Base-by-base conservation (phyloP, 129 eudicot species). In the Silybum marianum region DNA sequence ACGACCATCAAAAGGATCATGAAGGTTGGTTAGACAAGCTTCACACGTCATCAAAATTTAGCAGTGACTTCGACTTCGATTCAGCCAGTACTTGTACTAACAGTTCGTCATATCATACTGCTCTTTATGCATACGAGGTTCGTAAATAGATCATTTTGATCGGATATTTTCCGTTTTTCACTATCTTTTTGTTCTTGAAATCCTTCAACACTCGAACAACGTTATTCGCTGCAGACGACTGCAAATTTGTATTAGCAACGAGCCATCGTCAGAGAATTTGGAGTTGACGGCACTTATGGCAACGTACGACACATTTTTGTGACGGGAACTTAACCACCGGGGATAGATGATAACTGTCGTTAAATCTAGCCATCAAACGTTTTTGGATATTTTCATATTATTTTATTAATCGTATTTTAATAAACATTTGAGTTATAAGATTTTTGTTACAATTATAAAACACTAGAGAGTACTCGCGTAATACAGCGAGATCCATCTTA, bases 1-100 rank as follows among this genome's bases (percentile, higher is more conserved):
- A 72, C 48, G 54, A 12, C 48, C 84, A 72, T 68, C 26, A 80
- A 73, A 83, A 80, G 80, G 82, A 22, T 25, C 91, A 81, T 18
- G 71, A 81, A 19, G 86, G 68, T n/a, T 87, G 89, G 88, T 60
- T 80, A 14, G 62, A 83, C 21, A 90, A 85, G 81, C 78, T 79
- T 62, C 81, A 83, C 46, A 67, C 81, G 44, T 76, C 90, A 22
- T 73, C 88, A 74, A 83, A 81, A 60, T 69, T 87, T 18, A 58
- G 51, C 72, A 90, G 79, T 40, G 82, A 81, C 73, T 75, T 78
- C 2, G 79, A 88, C 13, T 75, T 73, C 34, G 84, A 81, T 54
- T 84, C 84, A 9, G 75, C 72, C 0, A 68, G 85, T 82, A 76
- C 68, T 11, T 51, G 72, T 36, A 80, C 81, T 9, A 82, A 58